These are phyloP conservation scores for Coccomyxa sp. DNA, from an alignment of 139 green algal genomes.

Conservation along the genomic window DNA sequence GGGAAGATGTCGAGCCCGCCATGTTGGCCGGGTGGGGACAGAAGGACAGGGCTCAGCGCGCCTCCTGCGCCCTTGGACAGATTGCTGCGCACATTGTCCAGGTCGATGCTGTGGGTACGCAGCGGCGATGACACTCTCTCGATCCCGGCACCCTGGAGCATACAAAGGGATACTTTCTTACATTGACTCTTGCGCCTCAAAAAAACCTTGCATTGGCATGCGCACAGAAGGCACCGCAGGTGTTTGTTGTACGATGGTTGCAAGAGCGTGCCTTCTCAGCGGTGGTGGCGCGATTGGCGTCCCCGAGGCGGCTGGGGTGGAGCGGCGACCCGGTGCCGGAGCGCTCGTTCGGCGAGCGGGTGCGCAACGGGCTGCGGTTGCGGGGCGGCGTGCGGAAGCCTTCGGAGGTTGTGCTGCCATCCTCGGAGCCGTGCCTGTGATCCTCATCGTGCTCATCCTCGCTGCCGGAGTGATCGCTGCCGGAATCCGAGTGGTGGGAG, in stretches of 20 bases:
- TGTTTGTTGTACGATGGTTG: too few species aligned
- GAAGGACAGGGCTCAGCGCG: neutral
- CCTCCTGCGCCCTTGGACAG: neutral
- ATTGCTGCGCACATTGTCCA: neutral
- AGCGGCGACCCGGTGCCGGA: too few species aligned
- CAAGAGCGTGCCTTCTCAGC: too few species aligned
- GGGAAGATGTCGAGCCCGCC: too few species aligned
- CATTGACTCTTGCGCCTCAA: too few species aligned
- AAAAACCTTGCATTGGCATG: too few species aligned
- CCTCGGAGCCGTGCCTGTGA: neutral
- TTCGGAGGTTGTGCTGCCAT: neutral
- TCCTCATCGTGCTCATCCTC: neutral
- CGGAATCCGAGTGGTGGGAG: neutral
- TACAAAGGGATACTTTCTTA: too few species aligned
- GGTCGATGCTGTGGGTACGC: neutral
- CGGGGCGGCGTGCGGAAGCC: neutral
- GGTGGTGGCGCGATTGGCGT: too few species aligned
- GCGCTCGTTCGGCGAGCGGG: too few species aligned
- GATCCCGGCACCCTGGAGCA: too few species aligned
- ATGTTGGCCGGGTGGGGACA: neutral
- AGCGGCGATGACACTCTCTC: neutral
- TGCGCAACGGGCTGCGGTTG: neutral
- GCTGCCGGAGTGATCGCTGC: neutral
- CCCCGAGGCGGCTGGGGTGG: too few species aligned
- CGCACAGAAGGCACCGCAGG: too few species aligned